A percentile compares a stretch with the other conserved stretches of the same genome.
Evolutionary conservation across 495 filamentous ascomycete species (phyloP).

Genomic region (Tuber indicum): DNA sequence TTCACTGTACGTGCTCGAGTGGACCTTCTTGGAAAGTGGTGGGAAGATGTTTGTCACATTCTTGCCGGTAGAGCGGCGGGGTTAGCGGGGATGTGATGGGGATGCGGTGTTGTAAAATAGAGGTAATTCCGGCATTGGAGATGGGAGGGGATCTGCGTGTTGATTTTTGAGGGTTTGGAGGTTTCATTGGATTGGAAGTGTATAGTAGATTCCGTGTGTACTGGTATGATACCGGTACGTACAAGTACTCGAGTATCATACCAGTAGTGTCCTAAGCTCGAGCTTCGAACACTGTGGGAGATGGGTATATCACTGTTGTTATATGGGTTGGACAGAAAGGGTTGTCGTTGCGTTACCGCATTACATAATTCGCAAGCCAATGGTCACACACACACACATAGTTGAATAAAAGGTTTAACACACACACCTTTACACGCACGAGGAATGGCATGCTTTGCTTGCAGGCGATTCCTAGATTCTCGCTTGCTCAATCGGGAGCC

Average conservation of each 20-base stretch:
- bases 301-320: neutral
- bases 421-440: neutral
- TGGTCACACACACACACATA: neutral
- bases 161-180: neutral
- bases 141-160: neutral
- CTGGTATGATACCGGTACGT: too few species aligned
- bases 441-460: neutral
- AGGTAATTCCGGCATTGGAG: neutral
- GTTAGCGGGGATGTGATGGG: neutral
- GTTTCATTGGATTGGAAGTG: neutral
- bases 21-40: neutral
- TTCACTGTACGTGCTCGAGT: neutral
- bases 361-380: neutral
- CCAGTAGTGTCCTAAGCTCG: too few species aligned
- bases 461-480: neutral
- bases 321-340: neutral
- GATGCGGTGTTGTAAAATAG: neutral
- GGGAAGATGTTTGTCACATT: neutral
- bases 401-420: too few species aligned
- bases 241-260: too few species aligned
- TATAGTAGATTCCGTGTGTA: neutral
- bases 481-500: neutral
- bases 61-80: neutral
- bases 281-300: neutral
- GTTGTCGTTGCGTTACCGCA: neutral